Conservation (phyloP, 148 eudicot species). For the Camellia granthamiana region DNA sequence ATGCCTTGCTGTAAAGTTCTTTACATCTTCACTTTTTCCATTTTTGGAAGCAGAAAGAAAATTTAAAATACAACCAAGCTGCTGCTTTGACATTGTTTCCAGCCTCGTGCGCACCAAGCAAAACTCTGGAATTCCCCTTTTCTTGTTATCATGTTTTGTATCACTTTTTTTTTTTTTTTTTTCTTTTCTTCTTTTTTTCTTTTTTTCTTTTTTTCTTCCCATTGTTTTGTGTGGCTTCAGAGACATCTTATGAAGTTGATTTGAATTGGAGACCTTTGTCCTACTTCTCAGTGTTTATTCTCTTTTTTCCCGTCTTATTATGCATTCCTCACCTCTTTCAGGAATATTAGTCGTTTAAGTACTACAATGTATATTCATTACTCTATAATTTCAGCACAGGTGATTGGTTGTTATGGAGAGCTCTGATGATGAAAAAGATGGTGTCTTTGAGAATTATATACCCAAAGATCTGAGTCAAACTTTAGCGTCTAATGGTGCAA, state of each 20-base stretch:
- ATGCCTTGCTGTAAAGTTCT: background rate
- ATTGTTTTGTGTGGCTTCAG: background rate
- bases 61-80: background rate
- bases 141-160: background rate
- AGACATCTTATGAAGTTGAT: background rate
- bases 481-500: conserved; percentile 18
- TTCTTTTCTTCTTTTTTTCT: no score
- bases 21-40: background rate
- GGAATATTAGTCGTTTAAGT: background rate
- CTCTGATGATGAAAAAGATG: conserved; percentile 32
- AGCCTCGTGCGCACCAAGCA: background rate
- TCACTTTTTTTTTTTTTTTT: no score
- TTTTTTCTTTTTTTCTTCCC: no score
- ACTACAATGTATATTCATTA: background rate
- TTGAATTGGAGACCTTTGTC: background rate
- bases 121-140: background rate
- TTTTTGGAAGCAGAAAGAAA: background rate
- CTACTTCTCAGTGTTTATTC: background rate
- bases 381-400: conserved; percentile 6
- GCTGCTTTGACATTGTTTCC: background rate
- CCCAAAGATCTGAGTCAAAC: conserved; percentile 15
- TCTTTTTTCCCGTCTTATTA: background rate
- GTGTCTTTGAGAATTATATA: conserved; percentile 8
- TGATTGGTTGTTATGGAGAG: conserved; percentile 28
- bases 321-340: background rate